phyloP scores from a whole-genome alignment of 768 basidiomycete genomes.

The Pleurotus djamor region DNA sequence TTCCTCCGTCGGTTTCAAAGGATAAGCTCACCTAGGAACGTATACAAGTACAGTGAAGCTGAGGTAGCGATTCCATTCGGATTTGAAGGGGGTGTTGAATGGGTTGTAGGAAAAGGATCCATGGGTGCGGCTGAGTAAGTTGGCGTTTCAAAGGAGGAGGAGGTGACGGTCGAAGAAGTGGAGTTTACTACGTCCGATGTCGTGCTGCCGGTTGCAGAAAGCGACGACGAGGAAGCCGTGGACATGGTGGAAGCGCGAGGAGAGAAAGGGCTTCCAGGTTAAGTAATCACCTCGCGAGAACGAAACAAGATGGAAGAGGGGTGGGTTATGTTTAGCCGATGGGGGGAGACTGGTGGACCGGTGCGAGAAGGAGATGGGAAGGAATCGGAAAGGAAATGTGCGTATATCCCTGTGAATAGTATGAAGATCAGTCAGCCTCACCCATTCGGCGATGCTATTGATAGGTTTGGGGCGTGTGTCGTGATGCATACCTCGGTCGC shows the following conservation, averaged over 20 bases:
- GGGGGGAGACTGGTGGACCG: background rate
- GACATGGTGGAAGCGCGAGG: background rate
- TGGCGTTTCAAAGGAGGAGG: background rate
- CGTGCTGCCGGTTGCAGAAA: background rate
- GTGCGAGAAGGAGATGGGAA: no score
- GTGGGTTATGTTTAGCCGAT: background rate
- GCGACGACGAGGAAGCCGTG: background rate
- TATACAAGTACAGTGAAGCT: conserved; percentile 4
- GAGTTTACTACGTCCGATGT: background rate
- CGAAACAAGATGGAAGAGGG: background rate
- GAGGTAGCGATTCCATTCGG: conserved; percentile 1
- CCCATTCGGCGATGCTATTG: background rate
- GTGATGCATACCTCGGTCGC: background rate
- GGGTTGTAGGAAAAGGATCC: background rate
- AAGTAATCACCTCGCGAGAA: background rate
- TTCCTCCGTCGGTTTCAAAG: background rate
- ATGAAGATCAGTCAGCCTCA: background rate
- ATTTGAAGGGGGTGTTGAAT: background rate
- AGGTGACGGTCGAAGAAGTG: background rate
- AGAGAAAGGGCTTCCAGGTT: background rate
- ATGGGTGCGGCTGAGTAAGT: background rate
- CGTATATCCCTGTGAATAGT: background rate
- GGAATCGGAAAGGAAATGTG: background rate
- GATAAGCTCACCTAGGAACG: background rate
- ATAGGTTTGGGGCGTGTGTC: background rate